Conservation (phyloP, 2,329 filamentous ascomycete genomes). For the Lecanicillium sp. region DNA sequence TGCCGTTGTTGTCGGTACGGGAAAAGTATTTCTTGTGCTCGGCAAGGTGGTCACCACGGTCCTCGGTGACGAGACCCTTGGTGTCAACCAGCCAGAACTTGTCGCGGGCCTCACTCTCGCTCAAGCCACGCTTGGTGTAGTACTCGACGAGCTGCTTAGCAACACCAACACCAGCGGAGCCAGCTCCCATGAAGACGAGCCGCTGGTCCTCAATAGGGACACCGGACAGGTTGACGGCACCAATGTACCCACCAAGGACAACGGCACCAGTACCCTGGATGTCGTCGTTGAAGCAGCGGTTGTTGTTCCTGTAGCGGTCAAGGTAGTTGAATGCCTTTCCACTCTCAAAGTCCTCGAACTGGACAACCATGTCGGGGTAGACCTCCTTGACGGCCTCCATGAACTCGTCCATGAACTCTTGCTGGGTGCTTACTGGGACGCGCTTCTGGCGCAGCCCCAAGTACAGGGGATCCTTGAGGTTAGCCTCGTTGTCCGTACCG, state of each 20-base stretch:
- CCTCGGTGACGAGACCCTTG: constrained; percentile 85
- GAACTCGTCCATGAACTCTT: constrained; percentile 93
- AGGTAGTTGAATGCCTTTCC: constrained; percentile 85
- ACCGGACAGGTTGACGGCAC: constrained; percentile 73
- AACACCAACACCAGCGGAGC: constrained; percentile 91
- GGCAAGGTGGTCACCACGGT: constrained; percentile 88
- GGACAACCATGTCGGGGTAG: constrained; percentile 62
- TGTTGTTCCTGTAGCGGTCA: constrained; percentile 76
- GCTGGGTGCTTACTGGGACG: constrained; percentile 67
- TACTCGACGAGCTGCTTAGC: constrained; percentile 97
- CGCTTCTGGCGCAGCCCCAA: constrained; percentile 82
- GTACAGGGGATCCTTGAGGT: constrained; percentile 68
- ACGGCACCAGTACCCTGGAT: constrained; percentile 97
- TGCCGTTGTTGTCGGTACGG: constrained; percentile 53
- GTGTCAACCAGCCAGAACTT: constrained; percentile 98
- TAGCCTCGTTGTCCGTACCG: constrained; percentile 58
- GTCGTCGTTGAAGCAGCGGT: constrained; percentile 98
- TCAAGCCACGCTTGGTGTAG: constrained; percentile 86
- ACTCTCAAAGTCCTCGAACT: constrained; percentile 98
- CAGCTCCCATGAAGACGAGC: constrained; percentile 92
- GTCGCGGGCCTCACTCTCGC: constrained; percentile 75
- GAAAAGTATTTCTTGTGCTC: constrained; percentile 77
- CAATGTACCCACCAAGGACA: constrained; percentile 73
- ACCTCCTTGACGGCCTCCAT: constrained; percentile 83
- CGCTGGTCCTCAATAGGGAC: constrained; percentile 84